Base-by-base conservation (phyloP, 495 filamentous ascomycete species). In the Penicillium goetzii region DNA sequence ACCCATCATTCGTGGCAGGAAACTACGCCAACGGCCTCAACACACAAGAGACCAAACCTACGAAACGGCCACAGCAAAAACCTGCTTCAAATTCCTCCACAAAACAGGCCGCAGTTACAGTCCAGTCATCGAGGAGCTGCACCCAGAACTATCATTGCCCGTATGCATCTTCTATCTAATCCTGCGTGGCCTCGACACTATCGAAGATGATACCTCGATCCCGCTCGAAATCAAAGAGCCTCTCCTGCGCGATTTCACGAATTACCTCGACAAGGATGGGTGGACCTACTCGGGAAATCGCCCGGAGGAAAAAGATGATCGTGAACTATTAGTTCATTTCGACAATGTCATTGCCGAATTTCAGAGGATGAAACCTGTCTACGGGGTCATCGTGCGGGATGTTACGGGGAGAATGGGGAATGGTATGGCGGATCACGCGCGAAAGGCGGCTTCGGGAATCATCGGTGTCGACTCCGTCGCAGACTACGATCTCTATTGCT, bases 91-190 rank as follows among this genome's bases (percentile, higher is more conserved):
- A 7, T 43, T 43, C 19, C 40, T 43, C 19, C 40, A 21, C 40
- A 19, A 43, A 43, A 43, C 40, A 43, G 40, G 40, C 40, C 40
- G 40, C 40, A 43, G 40, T 21, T 43, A 21, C 40, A 43, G n/a
- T 21, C 40, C 40, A n/a, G 40, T 43, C 40, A 4, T 43, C n/a
- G 5, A 43, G 9, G 40, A 43, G 1, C 40, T 43, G 9, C 40
- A 43, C n/a, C 40, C 40, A 43, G 40, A 43, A 19, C 40, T 43
- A 7, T 17, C 40, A 43, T 21, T 43, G 10, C 40, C 40, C 5
- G n/a, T 43, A 9, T 43, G 40, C 40, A 43, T 43, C n/a, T 43
- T 43, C 19, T 43, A 43, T 9, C 40, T 43, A 9, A 43, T 21
- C 40, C 40, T 43, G n/a, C 40, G 40, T 10, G 40, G 40, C 19